Percentiles rank a stretch among this genome's conserved stretches.
Conservation (phyloP, 2,329 filamentous ascomycete genomes). For the Penicillium paneum region DNA sequence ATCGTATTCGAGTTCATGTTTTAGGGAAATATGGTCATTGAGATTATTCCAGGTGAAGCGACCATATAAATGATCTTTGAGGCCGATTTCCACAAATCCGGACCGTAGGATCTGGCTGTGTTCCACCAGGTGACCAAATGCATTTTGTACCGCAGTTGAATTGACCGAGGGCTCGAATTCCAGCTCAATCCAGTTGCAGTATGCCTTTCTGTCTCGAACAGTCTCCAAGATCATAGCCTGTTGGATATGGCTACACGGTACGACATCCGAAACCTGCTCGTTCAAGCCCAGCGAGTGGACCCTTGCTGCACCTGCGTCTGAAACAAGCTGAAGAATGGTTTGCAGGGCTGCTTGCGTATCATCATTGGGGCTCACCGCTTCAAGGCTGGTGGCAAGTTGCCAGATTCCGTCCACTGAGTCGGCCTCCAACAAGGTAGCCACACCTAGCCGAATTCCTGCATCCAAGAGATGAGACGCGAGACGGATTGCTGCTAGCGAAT, state of each 20-base stretch:
- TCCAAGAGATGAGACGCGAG: constrained; percentile 63
- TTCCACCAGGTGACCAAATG: constrained; percentile 51
- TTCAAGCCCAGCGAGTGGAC: constrained; percentile 38
- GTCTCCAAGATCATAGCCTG: constrained; percentile 78
- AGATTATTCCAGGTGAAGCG: constrained; percentile 63
- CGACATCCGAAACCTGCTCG: constrained; percentile 37
- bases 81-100: constrained; percentile 61
- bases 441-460: constrained; percentile 54
- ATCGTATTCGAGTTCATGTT: constrained; percentile 41
- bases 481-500: constrained; percentile 63
- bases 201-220: constrained; percentile 55
- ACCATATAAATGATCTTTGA: constrained; percentile 49
- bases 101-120: constrained; percentile 68
- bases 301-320: constrained; percentile 36
- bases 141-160: constrained; percentile 44
- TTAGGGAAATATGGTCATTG: constrained; percentile 44
- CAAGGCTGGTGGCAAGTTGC: constrained; percentile 26
- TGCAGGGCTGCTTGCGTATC: constrained; percentile 10
- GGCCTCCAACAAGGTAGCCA: constrained; percentile 60
- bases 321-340: constrained; percentile 21
- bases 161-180: constrained; percentile 46
- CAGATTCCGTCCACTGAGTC: constrained; percentile 46
- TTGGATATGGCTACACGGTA: constrained; percentile 71
- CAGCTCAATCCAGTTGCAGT: constrained; percentile 75
- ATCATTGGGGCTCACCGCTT: constrained; percentile 20